Evolutionary conservation across 2,329 filamentous ascomycete genomes (phyloP), one percentile per base, ranked within the genome.

Genomic region (Diaporthe capsici): DNA sequence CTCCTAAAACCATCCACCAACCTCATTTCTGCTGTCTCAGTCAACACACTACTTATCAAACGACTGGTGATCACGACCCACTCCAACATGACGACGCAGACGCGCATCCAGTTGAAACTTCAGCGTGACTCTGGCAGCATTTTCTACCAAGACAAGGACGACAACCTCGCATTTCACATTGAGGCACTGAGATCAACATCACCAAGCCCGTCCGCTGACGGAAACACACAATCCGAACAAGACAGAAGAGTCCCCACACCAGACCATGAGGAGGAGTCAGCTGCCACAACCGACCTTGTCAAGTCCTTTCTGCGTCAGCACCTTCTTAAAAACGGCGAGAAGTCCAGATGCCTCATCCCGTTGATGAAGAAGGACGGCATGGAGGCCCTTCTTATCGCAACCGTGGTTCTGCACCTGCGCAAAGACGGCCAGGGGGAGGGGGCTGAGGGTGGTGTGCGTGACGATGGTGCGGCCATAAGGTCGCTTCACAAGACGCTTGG

Each of bases 101-200:
- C 74, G 8, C 60, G 70, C 37, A 63, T 73, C 37, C 58, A 49
- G n/a, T 34, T 75, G 49, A 68, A 37, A 13, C 13, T 68, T n/a
- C 74, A 73, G 20, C 39, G 55, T 7, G 61, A 61, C 5, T 37
- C 60, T 3, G 74, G 74, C 7, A 75, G 51, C 25, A 55, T 70
- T 2, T 44, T 63, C 17, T 47, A 70, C 15, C 51, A 73, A 22
- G 61, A 75, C 57, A 57, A 39, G 42, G 53, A 73, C 15, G 60
- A 75, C 55, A 20, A 42, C 9, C 22, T 73, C 8, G 28, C n/a
- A 31, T 75, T 75, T 22, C 61, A 73, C 28, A 70, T 73, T 9
- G 63, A 73, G 51, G 53, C 68, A 3, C 12, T 31, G 22, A 17
- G 31, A 31, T 7, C 20, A 6, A 22, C 9, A 1, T 4, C 57